phyloP scores from a whole-genome alignment of 768 basidiomycete genomes.

The Kwoniella heveanensis region DNA sequence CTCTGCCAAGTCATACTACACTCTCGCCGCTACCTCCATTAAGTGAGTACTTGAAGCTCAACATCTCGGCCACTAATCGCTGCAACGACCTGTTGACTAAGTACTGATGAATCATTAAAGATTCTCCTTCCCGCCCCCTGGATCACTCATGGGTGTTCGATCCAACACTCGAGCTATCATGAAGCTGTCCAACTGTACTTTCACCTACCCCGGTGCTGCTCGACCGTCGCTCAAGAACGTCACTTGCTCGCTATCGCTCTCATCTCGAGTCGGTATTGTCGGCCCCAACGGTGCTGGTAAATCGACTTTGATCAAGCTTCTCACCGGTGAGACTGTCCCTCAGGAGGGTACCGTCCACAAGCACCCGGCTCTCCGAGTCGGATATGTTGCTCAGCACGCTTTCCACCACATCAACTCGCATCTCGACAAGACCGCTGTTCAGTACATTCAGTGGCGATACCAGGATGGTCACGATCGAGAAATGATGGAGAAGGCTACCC shows the following conservation, averaged over 20 bases:
- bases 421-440: slow-evolving; percentile 92
- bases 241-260: slow-evolving; percentile 89
- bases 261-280: slow-evolving; percentile 87
- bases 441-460: slow-evolving; percentile 98
- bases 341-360: slow-evolving; percentile 92
- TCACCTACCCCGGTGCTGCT: slow-evolving; percentile 83
- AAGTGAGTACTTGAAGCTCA: slow-evolving; percentile 58
- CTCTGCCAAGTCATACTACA: slow-evolving; percentile 95
- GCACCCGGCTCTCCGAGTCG: slow-evolving; percentile 88
- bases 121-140: slow-evolving; percentile 92
- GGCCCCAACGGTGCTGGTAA: slow-evolving; percentile 96
- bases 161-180: slow-evolving; percentile 94
- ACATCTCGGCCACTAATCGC: background rate
- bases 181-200: slow-evolving; percentile 87
- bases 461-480: slow-evolving; percentile 98
- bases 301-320: slow-evolving; percentile 89
- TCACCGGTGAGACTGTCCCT: slow-evolving; percentile 89
- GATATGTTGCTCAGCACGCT: slow-evolving; percentile 96
- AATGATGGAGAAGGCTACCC: slow-evolving; percentile 84
- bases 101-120: slow-evolving; percentile 11
- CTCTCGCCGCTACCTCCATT: slow-evolving; percentile 86
- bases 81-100: background rate
- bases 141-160: slow-evolving; percentile 93
- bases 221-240: slow-evolving; percentile 81
- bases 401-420: slow-evolving; percentile 86